These are phyloP conservation scores for Pseudocercospora macadamiae DNA, from an alignment of 2,329 filamentous ascomycete species.

Conservation along the genomic window DNA sequence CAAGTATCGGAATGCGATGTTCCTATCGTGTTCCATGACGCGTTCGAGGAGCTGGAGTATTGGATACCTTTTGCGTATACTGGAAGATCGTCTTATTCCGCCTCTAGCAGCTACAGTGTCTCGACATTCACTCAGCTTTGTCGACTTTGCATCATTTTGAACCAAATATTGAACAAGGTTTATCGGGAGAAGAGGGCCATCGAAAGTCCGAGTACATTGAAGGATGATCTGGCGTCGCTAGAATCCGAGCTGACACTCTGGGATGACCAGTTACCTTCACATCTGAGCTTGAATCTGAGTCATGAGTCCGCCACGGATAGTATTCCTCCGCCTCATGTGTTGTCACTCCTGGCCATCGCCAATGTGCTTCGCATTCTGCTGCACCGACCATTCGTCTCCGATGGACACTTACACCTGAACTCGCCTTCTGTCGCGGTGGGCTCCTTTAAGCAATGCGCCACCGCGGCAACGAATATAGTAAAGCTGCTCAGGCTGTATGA, in stretches of 20 bases:
- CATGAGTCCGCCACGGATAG: background rate
- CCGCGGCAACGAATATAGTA: conserved; percentile 52
- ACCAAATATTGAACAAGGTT: conserved; percentile 18
- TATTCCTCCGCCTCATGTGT: conserved; percentile 16
- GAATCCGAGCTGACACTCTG: conserved; percentile 10
- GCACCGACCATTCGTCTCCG: conserved; percentile 57
- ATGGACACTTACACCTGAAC: conserved; percentile 52
- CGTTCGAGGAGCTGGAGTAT: conserved; percentile 57
- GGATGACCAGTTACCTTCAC: conserved; percentile 14
- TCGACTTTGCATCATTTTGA: conserved; percentile 16
- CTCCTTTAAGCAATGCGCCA: conserved; percentile 50
- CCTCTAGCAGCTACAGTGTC: conserved; percentile 18
- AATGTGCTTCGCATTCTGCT: conserved; percentile 58
- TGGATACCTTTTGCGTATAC: conserved; percentile 49
- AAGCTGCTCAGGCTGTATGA: conserved; percentile 51
- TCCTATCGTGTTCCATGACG: conserved; percentile 53
- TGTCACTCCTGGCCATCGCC: conserved; percentile 45
- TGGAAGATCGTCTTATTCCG: conserved; percentile 7
- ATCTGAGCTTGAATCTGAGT: conserved; percentile 10
- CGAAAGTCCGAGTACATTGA: conserved; percentile 6
- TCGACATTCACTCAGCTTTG: conserved; percentile 19
- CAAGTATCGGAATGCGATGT: conserved; percentile 53
- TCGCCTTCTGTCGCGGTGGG: conserved; percentile 46
- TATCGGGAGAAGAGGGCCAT: conserved; percentile 13
- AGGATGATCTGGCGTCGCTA: conserved; percentile 12